Evolutionary conservation across 2,329 filamentous ascomycete genomes (phyloP).

Genomic region (Plenodomus biglobosus): DNA sequence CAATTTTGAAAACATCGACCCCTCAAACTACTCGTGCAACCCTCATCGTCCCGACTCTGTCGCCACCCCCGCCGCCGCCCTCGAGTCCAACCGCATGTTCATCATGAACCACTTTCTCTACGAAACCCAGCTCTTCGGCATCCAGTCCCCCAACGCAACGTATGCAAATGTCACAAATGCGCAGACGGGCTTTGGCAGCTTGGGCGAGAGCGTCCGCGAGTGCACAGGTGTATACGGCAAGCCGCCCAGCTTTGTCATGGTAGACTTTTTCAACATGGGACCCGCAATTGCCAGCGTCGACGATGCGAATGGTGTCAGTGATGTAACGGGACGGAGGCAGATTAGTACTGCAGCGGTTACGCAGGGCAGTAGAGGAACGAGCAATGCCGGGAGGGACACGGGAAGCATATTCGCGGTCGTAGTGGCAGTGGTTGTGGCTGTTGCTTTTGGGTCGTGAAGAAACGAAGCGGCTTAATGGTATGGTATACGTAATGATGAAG

Average conservation of each 20-base stretch:
- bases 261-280: slow-evolving; percentile 78
- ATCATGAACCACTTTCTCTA: slow-evolving; percentile 83
- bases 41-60: slow-evolving; percentile 65
- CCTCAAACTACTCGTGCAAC: slow-evolving; percentile 70
- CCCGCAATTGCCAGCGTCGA: slow-evolving; percentile 71
- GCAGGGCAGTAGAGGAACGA: slow-evolving; percentile 9
- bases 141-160: slow-evolving; percentile 48
- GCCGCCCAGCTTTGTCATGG: slow-evolving; percentile 71
- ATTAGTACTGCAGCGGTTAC: slow-evolving; percentile 23
- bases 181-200: slow-evolving; percentile 58
- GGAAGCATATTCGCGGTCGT: slow-evolving; percentile 34
- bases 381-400: slow-evolving; percentile 16
- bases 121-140: slow-evolving; percentile 49
- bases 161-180: slow-evolving; percentile 67
- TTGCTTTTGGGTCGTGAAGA: slow-evolving; percentile 28
- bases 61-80: slow-evolving; percentile 50
- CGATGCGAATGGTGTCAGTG: slow-evolving; percentile 63
- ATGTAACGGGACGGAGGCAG: slow-evolving; percentile 26
- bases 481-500: neutral
- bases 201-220: slow-evolving; percentile 39
- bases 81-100: slow-evolving; percentile 63
- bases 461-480: neutral
- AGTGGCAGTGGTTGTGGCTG: slow-evolving; percentile 32
- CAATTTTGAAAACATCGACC: slow-evolving; percentile 62
- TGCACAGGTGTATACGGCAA: slow-evolving; percentile 63